Base-by-base conservation (phyloP, 140 eudicot genomes). In the Ambrosia hybrid region DNA sequence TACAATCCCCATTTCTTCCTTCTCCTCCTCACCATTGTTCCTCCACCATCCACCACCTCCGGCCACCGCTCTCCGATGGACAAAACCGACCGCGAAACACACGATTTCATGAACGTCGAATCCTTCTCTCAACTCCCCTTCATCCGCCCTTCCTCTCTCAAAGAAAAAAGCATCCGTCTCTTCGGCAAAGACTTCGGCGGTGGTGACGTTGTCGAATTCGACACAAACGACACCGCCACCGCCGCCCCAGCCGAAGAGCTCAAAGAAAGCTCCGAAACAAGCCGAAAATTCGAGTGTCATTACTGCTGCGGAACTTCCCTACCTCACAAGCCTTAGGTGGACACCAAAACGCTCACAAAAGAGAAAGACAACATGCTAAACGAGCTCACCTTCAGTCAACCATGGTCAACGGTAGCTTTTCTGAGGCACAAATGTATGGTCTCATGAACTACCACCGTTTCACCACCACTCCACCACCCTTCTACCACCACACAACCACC, bases 271-370 rank as follows among this genome's bases (percentile, higher is more conserved):
- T 76, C 70, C 3, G 87, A 85, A 16, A 86, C 79, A 65, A 82
- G 66, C 74, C 78, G 97, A 10, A 95, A 88, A 56, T 95, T 95
- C 66, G 97, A 95, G 82, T 95, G 99, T 79, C 97, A 95, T 43
- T 95, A 95, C 43, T 95, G 99, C 57, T 90, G 99, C 57, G 99
- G 56, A 91, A 91, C 89, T 95, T 95, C 84, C 97, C 99, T 3
- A 95, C 97, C 2, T 95, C 99, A 3, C 99, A 95, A 80, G 99
- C 99, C 26, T 73, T 95, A 4, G 99, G 99, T 17, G 99, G 99
- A 17, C 99, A 95, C 64, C 99, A 95, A 63, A 95, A 95, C 78
- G 99, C 99, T 1, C 99, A 95, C 78, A 95, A 95, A 72, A 61
- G 97, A 73, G 99, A 95, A 69, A 85, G 99, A 11, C 99, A 95